Evolutionary conservation across 805 yeast genomes (phyloP).

Genomic region (Yamadazyma akitaensis): DNA sequence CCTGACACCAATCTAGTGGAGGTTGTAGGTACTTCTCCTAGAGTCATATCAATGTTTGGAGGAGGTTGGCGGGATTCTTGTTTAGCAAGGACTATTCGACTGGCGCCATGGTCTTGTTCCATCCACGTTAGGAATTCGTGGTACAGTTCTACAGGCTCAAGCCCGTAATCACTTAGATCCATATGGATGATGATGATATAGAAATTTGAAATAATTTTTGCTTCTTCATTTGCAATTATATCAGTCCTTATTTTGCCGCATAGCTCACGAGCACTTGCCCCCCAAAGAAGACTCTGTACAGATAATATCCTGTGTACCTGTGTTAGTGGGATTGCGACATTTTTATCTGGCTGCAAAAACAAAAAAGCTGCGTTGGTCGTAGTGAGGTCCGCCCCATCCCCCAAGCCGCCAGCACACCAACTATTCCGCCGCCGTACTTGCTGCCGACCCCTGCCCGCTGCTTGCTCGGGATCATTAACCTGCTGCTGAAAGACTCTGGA

Average conservation of each 20-base stretch:
- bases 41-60: no score
- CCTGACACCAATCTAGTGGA: not conserved
- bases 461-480: no score
- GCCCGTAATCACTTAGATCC: not conserved
- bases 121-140: slow-evolving; percentile 24
- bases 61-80: not conserved
- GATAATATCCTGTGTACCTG: not conserved
- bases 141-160: slow-evolving; percentile 21
- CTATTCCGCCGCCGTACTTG: no score
- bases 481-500: no score
- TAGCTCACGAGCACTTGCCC: slow-evolving; percentile 1
- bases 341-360: not conserved
- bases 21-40: not conserved
- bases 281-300: not conserved
- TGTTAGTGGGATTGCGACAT: not conserved
- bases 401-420: no score
- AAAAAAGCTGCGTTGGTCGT: no score
- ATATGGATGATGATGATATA: not conserved
- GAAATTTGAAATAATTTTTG: not conserved
- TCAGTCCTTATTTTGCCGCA: slow-evolving; percentile 1
- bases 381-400: no score
- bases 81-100: slow-evolving; percentile 10
- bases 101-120: slow-evolving; percentile 18
- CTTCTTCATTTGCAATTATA: not conserved
- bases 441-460: no score